Conservation (phyloP, 2,329 filamentous ascomycete species). For the Cladophialophora chaetospira region DNA sequence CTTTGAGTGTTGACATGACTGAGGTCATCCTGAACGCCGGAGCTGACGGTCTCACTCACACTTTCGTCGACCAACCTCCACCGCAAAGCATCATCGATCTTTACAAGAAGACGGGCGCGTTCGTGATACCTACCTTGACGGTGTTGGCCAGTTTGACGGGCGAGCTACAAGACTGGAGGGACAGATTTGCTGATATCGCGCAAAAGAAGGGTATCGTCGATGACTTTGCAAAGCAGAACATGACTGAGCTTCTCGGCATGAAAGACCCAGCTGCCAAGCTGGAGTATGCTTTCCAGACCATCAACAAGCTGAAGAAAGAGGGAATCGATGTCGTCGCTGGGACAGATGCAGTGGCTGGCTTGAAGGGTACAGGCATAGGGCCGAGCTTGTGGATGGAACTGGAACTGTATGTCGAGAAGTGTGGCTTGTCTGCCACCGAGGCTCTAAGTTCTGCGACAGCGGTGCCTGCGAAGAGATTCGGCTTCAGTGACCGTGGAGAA, state of each 20-base stretch:
- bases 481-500: slow-evolving; percentile 36
- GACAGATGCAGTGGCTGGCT: slow-evolving; percentile 35
- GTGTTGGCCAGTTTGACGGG: slow-evolving; percentile 25
- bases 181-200: slow-evolving; percentile 31
- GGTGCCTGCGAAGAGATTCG: slow-evolving; percentile 33
- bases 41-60: slow-evolving; percentile 31
- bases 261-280: slow-evolving; percentile 28
- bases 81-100: slow-evolving; percentile 24
- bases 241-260: slow-evolving; percentile 34
- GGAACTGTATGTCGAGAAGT: slow-evolving; percentile 35
- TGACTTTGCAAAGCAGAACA: slow-evolving; percentile 34
- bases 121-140: slow-evolving; percentile 30
- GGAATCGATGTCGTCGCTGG: slow-evolving; percentile 39
- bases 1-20: slow-evolving; percentile 25
- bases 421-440: slow-evolving; percentile 34
- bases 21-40: slow-evolving; percentile 31
- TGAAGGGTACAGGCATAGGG: slow-evolving; percentile 31
- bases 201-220: slow-evolving; percentile 32
- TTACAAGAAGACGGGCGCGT: slow-evolving; percentile 30
- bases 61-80: slow-evolving; percentile 31
- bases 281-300: slow-evolving; percentile 29
- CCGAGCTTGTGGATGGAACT: slow-evolving; percentile 37
- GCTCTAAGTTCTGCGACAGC: slow-evolving; percentile 36
- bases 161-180: slow-evolving; percentile 25
- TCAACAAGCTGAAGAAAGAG: slow-evolving; percentile 30